Percentiles rank a stretch among this genome's conserved stretches.
phyloP scores from a whole-genome alignment of 176 grass and related monocot genomes.

The Juncus effusus region DNA sequence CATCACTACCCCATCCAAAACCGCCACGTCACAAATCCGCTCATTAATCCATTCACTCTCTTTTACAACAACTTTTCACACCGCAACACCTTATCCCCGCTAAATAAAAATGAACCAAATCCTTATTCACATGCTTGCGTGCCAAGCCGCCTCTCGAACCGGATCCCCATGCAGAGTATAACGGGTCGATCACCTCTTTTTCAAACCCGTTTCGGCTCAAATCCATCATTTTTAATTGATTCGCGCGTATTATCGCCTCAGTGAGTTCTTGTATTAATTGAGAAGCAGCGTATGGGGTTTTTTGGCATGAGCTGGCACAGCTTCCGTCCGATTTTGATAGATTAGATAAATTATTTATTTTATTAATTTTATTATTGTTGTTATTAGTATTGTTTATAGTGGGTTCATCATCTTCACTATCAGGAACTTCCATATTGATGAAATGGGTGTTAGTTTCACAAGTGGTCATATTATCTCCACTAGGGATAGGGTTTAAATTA shows the following conservation, averaged over 20 bases:
- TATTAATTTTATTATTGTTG: constrained; percentile 15
- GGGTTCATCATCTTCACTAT: constrained; percentile 78
- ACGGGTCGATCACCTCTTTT: constrained; percentile 38
- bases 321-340: constrained; percentile 39
- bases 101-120: constrained; percentile 63
- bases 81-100: constrained; percentile 55
- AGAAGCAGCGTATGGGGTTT: constrained; percentile 22
- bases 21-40: neutral
- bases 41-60: constrained; percentile 27
- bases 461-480: constrained; percentile 4
- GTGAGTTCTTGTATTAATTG: constrained; percentile 50
- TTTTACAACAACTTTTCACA: constrained; percentile 74
- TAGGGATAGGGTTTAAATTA: neutral
- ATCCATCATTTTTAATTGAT: constrained; percentile 66
- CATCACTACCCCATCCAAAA: constrained; percentile 1
- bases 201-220: constrained; percentile 61
- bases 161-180: constrained; percentile 67
- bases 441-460: constrained; percentile 19
- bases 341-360: neutral
- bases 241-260: constrained; percentile 39
- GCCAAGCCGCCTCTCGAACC: constrained; percentile 37
- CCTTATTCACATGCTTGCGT: constrained; percentile 54
- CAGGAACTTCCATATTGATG: constrained; percentile 59
- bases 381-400: constrained; percentile 29
- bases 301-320: constrained; percentile 54